Evolutionary conservation across 108 stramenopile genomes (phyloP).

Genomic region (Nannochloropsis oceanica): DNA sequence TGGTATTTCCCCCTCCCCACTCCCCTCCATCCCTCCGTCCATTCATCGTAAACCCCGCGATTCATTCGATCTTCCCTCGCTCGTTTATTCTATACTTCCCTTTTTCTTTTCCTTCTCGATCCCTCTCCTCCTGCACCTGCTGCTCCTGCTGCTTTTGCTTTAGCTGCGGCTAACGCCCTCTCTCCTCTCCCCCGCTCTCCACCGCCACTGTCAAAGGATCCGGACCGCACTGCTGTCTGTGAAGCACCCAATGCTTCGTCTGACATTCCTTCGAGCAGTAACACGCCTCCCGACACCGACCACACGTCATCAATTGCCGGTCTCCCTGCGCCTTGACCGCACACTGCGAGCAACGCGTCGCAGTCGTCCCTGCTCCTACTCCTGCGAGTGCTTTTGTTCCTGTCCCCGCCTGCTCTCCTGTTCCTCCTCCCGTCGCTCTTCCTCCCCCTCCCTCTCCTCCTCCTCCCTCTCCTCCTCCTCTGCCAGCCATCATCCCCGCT

Average conservation of each 20-base stretch:
- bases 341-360: neutral
- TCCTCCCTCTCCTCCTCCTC: neutral
- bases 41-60: neutral
- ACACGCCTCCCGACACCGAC: constrained; percentile 10
- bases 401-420: neutral
- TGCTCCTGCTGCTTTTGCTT: neutral
- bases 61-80: too few relatives aligned
- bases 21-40: neutral
- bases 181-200: neutral
- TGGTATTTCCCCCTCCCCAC: neutral
- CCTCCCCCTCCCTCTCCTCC: neutral
- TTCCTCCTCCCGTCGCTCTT: neutral
- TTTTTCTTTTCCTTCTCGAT: neutral
- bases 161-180: neutral
- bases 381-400: too few relatives aligned
- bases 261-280: constrained; percentile 29
- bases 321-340: neutral
- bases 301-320: constrained; percentile 2
- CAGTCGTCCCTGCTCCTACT: neutral
- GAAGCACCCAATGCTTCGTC: constrained; percentile 10
- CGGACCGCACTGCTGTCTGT: constrained; percentile 2
- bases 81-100: neutral
- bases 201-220: neutral
- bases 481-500: too few relatives aligned
- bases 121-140: neutral